phyloP scores from a whole-genome alignment of 345 rosid species.

The Ceriops decandra region DNA sequence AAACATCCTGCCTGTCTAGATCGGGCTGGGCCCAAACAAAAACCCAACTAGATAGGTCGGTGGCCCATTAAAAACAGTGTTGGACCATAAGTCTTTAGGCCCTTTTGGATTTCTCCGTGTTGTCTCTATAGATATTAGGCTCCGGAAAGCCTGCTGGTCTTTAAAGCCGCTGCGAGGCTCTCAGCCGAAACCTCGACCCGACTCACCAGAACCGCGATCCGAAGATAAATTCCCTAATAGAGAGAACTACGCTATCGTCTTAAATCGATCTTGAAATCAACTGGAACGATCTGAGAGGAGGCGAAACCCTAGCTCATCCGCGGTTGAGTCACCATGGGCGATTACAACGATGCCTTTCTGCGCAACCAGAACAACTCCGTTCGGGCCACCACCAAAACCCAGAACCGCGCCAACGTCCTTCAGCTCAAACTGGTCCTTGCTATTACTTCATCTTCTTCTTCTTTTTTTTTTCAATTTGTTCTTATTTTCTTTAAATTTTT shows the following conservation, averaged over 20 bases:
- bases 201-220: not conserved
- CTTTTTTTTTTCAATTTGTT: constrained; percentile 1
- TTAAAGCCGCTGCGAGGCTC: no score
- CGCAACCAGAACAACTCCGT: constrained; percentile 81
- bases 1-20: no score
- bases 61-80: no score
- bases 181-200: not conserved
- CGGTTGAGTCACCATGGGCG: constrained; percentile 51
- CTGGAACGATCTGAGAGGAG: not conserved
- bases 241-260: not conserved
- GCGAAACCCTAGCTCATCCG: constrained; percentile 31
- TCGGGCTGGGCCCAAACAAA: no score
- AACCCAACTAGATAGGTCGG: no score
- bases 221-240: not conserved
- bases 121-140: no score
- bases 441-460: no score
- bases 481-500: not conserved
- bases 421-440: constrained; percentile 85
- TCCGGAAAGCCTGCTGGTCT: no score
- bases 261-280: not conserved
- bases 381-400: constrained; percentile 79
- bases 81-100: no score
- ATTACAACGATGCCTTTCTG: constrained; percentile 72
- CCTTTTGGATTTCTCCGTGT: no score
- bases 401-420: constrained; percentile 87